phyloP scores from a whole-genome alignment of 257 asterid species.

The Fraxinus quadrangulata region DNA sequence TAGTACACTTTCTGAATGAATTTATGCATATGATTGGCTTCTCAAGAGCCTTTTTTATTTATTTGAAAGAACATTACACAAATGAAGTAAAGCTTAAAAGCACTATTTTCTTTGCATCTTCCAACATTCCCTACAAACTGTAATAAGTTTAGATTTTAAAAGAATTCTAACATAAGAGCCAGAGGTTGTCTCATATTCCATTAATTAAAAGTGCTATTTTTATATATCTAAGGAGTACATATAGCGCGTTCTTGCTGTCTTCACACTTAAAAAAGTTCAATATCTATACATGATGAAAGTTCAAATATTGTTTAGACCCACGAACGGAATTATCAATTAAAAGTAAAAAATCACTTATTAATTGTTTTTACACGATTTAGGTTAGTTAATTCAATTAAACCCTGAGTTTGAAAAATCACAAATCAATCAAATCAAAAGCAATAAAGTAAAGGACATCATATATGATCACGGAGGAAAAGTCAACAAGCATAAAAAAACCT shows the following conservation, averaged over 20 bases:
- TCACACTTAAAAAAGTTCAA: neutral
- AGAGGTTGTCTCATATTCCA: constrained; percentile 20
- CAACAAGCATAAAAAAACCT: too few relatives aligned
- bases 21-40: too few relatives aligned
- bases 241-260: constrained; percentile 44
- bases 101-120: constrained; percentile 17
- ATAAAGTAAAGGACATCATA: too few relatives aligned
- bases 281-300: too few relatives aligned
- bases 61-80: constrained; percentile 9
- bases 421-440: too few relatives aligned
- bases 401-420: too few relatives aligned
- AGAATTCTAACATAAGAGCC: constrained; percentile 20
- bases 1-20: constrained; percentile 14
- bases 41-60: neutral
- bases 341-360: too few relatives aligned
- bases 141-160: constrained; percentile 63
- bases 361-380: too few relatives aligned
- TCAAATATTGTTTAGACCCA: too few relatives aligned
- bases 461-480: too few relatives aligned
- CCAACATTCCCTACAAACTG: constrained; percentile 72
- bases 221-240: neutral
- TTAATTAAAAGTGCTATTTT: neutral
- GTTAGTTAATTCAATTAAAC: too few relatives aligned
- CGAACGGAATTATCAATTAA: too few relatives aligned
- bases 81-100: constrained; percentile 10